Conservation (phyloP, 192 early-diverging fungal genomes). For the Backusella psychrophila region DNA sequence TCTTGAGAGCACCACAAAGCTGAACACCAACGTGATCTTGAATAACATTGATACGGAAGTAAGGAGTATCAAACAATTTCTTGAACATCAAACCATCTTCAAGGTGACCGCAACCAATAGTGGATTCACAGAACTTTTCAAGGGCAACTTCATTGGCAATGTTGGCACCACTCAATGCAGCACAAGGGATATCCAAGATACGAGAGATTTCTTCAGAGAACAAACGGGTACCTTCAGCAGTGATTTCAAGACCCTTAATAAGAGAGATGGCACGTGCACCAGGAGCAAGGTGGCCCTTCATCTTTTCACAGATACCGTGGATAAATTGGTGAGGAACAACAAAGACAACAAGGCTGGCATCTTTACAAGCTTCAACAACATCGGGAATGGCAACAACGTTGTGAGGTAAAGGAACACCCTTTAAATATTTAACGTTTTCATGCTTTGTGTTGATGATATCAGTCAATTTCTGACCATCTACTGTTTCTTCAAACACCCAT, state of each 20-base stretch:
- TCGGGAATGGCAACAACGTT: constrained; percentile 88
- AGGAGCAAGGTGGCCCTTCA: constrained; percentile 69
- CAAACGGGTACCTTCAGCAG: constrained; percentile 68
- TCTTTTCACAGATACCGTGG: constrained; percentile 73
- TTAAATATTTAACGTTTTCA: constrained; percentile 92
- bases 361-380: constrained; percentile 71
- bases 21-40: constrained; percentile 91
- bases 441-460: constrained; percentile 94
- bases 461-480: constrained; percentile 82
- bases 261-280: constrained; percentile 89
- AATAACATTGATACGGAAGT: constrained; percentile 86
- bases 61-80: constrained; percentile 81
- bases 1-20: constrained; percentile 97
- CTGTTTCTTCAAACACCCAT: constrained; percentile 95
- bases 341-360: constrained; percentile 90
- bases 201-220: constrained; percentile 82
- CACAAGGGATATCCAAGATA: constrained; percentile 72
- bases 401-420: constrained; percentile 77
- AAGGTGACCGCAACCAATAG: constrained; percentile 73
- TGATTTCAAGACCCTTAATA: constrained; percentile 85
- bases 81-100: constrained; percentile 78
- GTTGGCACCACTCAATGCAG: constrained; percentile 93
- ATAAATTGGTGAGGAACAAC: constrained; percentile 97
- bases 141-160: constrained; percentile 95
- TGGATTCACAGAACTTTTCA: constrained; percentile 95